A percentile compares a stretch with the other conserved stretches of the same genome.
Conservation (phyloP, 2,329 filamentous ascomycete species). For the Dothideomycetidae sp. region DNA sequence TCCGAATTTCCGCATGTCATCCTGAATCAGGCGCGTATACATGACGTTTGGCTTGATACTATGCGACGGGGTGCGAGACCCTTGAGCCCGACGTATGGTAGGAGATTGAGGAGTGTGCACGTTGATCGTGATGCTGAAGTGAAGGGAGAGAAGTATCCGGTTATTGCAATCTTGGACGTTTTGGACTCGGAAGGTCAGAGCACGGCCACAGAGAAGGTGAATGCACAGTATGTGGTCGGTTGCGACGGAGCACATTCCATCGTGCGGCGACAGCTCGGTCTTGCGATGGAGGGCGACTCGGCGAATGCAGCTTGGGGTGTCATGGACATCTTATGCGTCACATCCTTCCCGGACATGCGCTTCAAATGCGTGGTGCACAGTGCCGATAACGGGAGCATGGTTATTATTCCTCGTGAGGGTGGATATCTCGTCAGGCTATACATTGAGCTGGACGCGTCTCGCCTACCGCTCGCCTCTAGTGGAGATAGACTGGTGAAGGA, state of each 20-base stretch:
- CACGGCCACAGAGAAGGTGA: conserved; percentile 11
- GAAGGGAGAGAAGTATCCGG: conserved; percentile 5
- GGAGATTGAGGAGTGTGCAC: no score
- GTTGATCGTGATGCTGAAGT: no score
- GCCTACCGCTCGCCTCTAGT: no score
- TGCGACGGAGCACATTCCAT: conserved; percentile 14
- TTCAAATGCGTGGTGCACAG: conserved; percentile 40
- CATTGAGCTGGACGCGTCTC: conserved; percentile 22
- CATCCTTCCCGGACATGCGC: conserved; percentile 37
- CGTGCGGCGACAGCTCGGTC: conserved; percentile 11
- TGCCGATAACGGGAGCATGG: conserved; percentile 51
- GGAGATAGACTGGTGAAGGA: conserved; percentile 3
- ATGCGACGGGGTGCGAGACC: conserved; percentile 10
- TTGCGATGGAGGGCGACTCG: conserved; percentile 14
- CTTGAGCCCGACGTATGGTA: conserved; percentile 6
- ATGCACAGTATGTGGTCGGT: conserved; percentile 15
- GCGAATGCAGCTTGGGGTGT: conserved; percentile 14
- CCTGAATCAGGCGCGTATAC: conserved; percentile 46
- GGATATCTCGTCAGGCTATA: conserved; percentile 22
- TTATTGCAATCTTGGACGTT: conserved; percentile 9
- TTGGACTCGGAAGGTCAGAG: conserved; percentile 9
- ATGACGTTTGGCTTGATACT: conserved; percentile 10
- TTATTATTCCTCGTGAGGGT: conserved; percentile 51
- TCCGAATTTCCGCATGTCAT: conserved; percentile 47
- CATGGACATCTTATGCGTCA: conserved; percentile 11